Base-by-base conservation (phyloP, 164 flowering plant species). In the Berberis thunbergii region DNA sequence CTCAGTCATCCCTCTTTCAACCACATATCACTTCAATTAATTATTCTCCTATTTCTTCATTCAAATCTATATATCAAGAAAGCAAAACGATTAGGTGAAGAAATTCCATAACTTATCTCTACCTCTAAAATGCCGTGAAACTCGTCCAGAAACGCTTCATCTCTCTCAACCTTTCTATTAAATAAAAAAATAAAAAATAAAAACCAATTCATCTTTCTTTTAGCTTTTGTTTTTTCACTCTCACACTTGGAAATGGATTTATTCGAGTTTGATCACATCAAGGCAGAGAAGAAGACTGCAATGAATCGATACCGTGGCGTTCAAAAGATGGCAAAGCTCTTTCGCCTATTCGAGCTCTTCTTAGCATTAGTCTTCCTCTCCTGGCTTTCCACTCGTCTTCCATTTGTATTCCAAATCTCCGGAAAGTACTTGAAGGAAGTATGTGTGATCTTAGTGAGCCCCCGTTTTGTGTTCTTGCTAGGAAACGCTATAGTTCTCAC, bases 401-500 rank as follows among this genome's bases (percentile, higher is more conserved):
- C 86, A 0, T 11, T 52, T 55, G 76, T 78, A 6, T 65, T 81
- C 63, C 74, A 64, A 52, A 59, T 62, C 61, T 77, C 81, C 42
- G 75, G 77, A n/a, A 76, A 59, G 48, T 74, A 72, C 60, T 72
- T 84, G 72, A 73, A 72, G 39, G 69, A 67, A 50, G 42, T 81
- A 13, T 67, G 70, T 2, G 60, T 61, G 43, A 12, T 69, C 12
- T 50, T 81, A 3, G 59, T 69, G 4, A 81, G 81, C 57, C 89
- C 88, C 13, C 67, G 74, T 4, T 80, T 84, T 44, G 82, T 84
- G 4, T 87, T 87, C 74, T 39, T 87, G 1, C 7, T 85, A 46
- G 89, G 91, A 2, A 87, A 87, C 74, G 85, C 71, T 58, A 59
- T 85, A 67, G 61, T 84, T 68, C 50, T 80, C 43, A 81, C 61